phyloP scores from a whole-genome alignment of 306 rosid species.

The Begonia fuchsioides region DNA sequence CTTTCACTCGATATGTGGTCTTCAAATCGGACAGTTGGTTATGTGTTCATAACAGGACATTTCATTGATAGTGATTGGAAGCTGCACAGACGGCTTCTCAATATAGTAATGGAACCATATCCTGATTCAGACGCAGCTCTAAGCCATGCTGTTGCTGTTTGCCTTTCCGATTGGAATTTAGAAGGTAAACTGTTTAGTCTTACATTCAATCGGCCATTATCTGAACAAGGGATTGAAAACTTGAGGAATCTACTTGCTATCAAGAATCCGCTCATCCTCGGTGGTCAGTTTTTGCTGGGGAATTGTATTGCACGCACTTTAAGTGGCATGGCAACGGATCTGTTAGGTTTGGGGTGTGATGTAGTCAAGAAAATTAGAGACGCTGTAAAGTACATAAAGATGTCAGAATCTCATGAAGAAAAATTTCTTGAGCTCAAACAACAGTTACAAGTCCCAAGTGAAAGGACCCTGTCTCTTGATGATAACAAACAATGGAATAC shows the following conservation, averaged over 20 bases:
- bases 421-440: constrained; percentile 66
- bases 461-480: constrained; percentile 53
- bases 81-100: constrained; percentile 63
- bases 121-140: constrained; percentile 68
- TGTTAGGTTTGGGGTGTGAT: constrained; percentile 29
- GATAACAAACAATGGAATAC: constrained; percentile 76
- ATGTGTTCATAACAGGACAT: constrained; percentile 71
- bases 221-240: constrained; percentile 40
- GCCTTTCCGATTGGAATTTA: constrained; percentile 83
- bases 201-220: constrained; percentile 34
- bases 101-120: constrained; percentile 84
- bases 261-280: constrained; percentile 66
- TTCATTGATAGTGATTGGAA: constrained; percentile 88
- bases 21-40: constrained; percentile 61
- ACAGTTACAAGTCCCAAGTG: constrained; percentile 83
- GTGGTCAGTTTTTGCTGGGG: constrained; percentile 60
- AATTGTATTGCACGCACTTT: constrained; percentile 64
- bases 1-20: constrained; percentile 79
- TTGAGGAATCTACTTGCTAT: constrained; percentile 60
- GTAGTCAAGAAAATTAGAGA: constrained; percentile 51
- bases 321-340: constrained; percentile 54
- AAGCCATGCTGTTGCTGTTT: constrained; percentile 69
- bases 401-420: constrained; percentile 64
- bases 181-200: constrained; percentile 64
- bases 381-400: constrained; percentile 75